Evolutionary conservation across 495 filamentous ascomycete species (phyloP).

Genomic region (Penicillium coffeae): DNA sequence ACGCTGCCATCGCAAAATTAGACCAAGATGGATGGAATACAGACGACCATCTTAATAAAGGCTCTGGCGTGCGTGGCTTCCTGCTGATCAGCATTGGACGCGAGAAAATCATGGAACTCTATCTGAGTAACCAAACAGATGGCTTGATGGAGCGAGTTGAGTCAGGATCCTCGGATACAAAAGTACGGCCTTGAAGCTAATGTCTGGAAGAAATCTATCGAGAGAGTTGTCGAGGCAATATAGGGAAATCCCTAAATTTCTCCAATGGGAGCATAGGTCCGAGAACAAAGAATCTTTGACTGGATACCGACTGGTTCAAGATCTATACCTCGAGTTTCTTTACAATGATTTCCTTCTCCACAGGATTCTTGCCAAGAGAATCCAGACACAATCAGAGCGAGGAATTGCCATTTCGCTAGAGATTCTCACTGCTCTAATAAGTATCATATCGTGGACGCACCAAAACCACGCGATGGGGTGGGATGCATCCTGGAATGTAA

Average conservation of each 20-base stretch:
- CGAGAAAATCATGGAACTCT: conserved; percentile 54
- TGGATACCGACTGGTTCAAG: conserved; percentile 5
- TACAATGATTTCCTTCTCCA: conserved; percentile 54
- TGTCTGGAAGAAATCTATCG: conserved; percentile 9
- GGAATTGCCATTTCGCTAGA: conserved; percentile 45
- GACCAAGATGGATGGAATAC: conserved; percentile 50
- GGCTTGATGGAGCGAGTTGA: conserved; percentile 17
- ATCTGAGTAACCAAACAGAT: conserved; percentile 33
- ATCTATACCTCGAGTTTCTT: conserved; percentile 40
- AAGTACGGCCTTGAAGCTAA: not conserved
- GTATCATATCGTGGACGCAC: conserved; percentile 14
- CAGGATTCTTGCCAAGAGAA: conserved; percentile 44
- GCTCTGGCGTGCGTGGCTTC: conserved; percentile 36
- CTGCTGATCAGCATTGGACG: conserved; percentile 40
- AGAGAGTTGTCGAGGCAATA: conserved; percentile 9
- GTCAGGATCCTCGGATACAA: conserved; percentile 4
- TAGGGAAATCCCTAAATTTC: conserved; percentile 11
- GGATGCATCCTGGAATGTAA: conserved; percentile 7
- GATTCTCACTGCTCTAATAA: conserved; percentile 40
- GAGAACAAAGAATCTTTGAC: not conserved
- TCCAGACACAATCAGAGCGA: conserved; percentile 34
- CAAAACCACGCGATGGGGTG: not conserved
- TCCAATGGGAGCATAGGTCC: conserved; percentile 16
- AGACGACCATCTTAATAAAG: conserved; percentile 25
- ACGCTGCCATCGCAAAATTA: conserved; percentile 32